Base-by-base conservation (phyloP, 164 flowering plant genomes). In the Buxus sempervirens region DNA sequence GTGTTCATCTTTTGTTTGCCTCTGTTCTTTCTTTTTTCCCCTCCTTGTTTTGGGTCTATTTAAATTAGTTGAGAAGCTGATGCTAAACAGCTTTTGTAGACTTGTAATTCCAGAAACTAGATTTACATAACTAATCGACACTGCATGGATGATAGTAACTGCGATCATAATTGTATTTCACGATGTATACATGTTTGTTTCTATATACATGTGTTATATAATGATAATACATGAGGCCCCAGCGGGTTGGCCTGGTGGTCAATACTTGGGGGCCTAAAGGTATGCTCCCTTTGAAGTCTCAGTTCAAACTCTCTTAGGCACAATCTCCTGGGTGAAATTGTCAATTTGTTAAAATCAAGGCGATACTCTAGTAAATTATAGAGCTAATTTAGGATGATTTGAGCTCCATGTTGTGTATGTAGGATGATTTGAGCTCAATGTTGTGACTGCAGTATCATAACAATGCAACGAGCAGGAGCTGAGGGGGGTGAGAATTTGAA, bases 341-440 rank as follows among this genome's bases (percentile, higher is more conserved):
- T 25, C 28, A 12, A 23, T 3, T 10, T 10, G 32, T 24, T 23
- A 14, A 7, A 9, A 58, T 24, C 14, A 24, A 10, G 24, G 28
- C 38, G 38, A 24, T 58, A 32, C 5, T 56, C 1, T 45, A 7
- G 5, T 32, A 3, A 32, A 32, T 32, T 32, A 32, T 10, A 45
- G 51, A 10, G 51, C 51, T 45, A 15, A 15, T 45, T 6, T 4
- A 5, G 32, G 36, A 24, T 38, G 28, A 25, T 24, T 58, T 58
- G 60, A 14, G 60, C 61, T 58, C 38, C 61, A 58, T 58, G 41
- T 26, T 9, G 32, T 58, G 60, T 28, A 18, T 58, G 60, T 2
- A 26, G 60, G 25, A 20, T 58, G 24, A 24, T n/a, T n/a, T n/a
- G n/a, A n/a, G 59, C 60, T 58, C 60, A 28, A 58, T 58, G 36